Conservation (phyloP, 1,139 yeast genomes). For the Hemisphaericaspora subhashii region DNA sequence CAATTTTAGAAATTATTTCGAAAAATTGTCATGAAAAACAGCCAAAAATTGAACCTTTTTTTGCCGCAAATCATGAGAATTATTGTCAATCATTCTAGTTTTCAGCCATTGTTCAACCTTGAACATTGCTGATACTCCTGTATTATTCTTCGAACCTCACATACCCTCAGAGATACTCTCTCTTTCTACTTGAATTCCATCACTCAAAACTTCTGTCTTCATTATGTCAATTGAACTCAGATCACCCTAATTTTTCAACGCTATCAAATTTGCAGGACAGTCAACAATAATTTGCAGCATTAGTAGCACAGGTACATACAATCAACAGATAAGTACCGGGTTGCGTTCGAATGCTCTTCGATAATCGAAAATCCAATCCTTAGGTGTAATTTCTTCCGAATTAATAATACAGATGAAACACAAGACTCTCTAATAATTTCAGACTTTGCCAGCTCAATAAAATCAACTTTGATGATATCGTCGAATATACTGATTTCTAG, state of each 20-base stretch:
- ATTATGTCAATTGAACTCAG: background rate
- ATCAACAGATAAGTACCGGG: constrained; percentile 15
- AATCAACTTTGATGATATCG: constrained; percentile 28
- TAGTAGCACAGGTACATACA: constrained; percentile 27
- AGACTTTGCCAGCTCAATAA: constrained; percentile 19
- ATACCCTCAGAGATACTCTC: too few species aligned
- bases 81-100: too few species aligned
- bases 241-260: constrained; percentile 22
- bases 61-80: too few species aligned
- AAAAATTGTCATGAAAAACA: too few species aligned
- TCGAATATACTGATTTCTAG: constrained; percentile 15
- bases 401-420: constrained; percentile 12
- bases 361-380: constrained; percentile 24
- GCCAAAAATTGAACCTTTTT: too few species aligned
- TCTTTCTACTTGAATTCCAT: too few species aligned
- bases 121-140: too few species aligned
- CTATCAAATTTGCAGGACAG: constrained; percentile 27
- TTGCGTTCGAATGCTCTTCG: constrained; percentile 29
- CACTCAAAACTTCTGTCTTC: background rate
- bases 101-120: too few species aligned
- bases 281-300: constrained; percentile 24
- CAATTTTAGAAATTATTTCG: too few species aligned
- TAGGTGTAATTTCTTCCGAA: constrained; percentile 19
- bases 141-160: too few species aligned
- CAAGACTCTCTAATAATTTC: constrained; percentile 18